Percentiles rank a stretch among this genome's conserved stretches.
Conservation (phyloP, 768 basidiomycete genomes). For the Boletus sp. region DNA sequence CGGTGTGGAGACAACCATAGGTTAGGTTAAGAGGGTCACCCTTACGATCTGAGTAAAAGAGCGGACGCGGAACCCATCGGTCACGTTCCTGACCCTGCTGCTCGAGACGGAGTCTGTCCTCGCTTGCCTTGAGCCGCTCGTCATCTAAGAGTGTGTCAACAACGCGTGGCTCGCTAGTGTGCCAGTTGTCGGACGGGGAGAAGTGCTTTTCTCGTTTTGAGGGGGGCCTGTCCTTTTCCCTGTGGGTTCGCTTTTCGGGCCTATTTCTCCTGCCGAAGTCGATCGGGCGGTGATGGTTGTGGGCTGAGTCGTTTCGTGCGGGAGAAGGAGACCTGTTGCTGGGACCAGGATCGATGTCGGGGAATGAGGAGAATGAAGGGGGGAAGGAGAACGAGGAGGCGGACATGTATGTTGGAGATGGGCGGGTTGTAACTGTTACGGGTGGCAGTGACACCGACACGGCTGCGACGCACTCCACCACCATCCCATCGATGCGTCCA, state of each 20-base stretch:
- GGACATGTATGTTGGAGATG: constrained; percentile 34
- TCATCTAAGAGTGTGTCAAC: constrained; percentile 23
- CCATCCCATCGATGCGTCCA: constrained; percentile 66
- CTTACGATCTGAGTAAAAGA: constrained; percentile 63
- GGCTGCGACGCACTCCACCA: not conserved
- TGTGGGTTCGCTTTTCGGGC: constrained; percentile 20
- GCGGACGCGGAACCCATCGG: constrained; percentile 27
- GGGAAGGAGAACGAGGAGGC: constrained; percentile 58
- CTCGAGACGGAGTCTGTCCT: constrained; percentile 31
- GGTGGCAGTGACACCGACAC: constrained; percentile 5
- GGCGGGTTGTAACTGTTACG: not conserved
- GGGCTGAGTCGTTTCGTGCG: constrained; percentile 15
- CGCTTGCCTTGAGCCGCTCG: constrained; percentile 32
- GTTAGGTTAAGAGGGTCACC: constrained; percentile 64
- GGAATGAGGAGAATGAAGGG: constrained; percentile 68
- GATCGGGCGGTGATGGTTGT: constrained; percentile 4
- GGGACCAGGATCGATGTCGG: constrained; percentile 50
- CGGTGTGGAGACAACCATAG: constrained; percentile 61
- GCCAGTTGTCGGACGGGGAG: constrained; percentile 26
- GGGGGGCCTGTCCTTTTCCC: constrained; percentile 29
- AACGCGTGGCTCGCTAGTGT: constrained; percentile 11
- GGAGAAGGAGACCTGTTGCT: constrained; percentile 27
- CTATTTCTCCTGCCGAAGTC: constrained; percentile 20
- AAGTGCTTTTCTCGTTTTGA: constrained; percentile 31
- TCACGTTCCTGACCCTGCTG: constrained; percentile 18